Conservation (phyloP, 192 early-diverging fungal genomes). For the Backusella australiensis region DNA sequence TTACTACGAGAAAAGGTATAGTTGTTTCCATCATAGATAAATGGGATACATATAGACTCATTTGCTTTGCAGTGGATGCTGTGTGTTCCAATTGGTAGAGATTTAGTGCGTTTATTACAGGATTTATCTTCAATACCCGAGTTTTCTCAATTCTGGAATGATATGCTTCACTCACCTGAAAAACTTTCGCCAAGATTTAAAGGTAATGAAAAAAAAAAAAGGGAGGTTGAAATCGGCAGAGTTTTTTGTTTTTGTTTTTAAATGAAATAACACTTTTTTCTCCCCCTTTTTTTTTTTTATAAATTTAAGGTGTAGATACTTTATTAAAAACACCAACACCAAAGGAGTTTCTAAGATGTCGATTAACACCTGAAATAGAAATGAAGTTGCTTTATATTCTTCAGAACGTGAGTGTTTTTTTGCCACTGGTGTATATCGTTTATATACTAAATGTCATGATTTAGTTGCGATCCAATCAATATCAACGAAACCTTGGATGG, state of each 20-base stretch:
- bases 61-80: constrained; percentile 34
- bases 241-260: not conserved
- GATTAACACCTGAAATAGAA: constrained; percentile 72
- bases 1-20: constrained; percentile 57
- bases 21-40: too few relatives aligned
- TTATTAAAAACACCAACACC: constrained; percentile 61
- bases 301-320: constrained; percentile 41
- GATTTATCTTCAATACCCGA: constrained; percentile 52
- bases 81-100: constrained; percentile 62
- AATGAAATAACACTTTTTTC: not conserved
- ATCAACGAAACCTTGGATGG: constrained; percentile 62
- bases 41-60: too few relatives aligned
- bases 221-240: not conserved
- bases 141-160: constrained; percentile 56
- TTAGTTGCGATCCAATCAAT: constrained; percentile 44
- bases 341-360: constrained; percentile 53
- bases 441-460: not conserved
- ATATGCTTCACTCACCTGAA: constrained; percentile 50
- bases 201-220: constrained; percentile 19
- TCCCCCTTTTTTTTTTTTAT: not conserved
- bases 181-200: constrained; percentile 54
- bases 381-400: constrained; percentile 61
- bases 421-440: not conserved
- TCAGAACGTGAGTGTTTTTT: constrained; percentile 42
- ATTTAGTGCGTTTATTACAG: constrained; percentile 65